phyloP scores from a whole-genome alignment of 2,329 filamentous ascomycete species.

The Aspergillus chevalieri region DNA sequence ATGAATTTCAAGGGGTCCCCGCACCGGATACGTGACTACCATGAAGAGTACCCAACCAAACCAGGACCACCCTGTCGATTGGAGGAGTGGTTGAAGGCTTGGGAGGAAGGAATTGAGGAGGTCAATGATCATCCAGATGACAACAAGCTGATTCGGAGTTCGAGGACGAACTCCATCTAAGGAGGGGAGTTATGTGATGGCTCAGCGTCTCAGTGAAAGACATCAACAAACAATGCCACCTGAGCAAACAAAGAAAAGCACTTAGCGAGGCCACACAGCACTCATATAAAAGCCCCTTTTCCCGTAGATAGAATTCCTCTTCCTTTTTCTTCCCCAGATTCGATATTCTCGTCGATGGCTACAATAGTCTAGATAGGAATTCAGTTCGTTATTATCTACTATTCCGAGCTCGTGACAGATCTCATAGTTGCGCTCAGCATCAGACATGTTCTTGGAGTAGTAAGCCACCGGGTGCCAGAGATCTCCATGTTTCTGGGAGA shows the following conservation, averaged over 20 bases:
- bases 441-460: slow-evolving; percentile 16
- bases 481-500: slow-evolving; percentile 10
- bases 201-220: not conserved
- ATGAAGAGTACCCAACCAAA: slow-evolving; percentile 1
- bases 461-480: slow-evolving; percentile 16
- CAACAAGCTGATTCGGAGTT: not conserved
- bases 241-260: too few relatives aligned
- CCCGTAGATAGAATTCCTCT: too few relatives aligned
- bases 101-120: not conserved
- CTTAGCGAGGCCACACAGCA: too few relatives aligned
- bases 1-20: slow-evolving; percentile 4
- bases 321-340: too few relatives aligned
- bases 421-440: slow-evolving; percentile 18
- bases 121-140: not conserved
- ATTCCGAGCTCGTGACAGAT: too few relatives aligned
- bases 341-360: too few relatives aligned
- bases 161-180: not conserved
- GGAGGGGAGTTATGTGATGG: not conserved
- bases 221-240: too few relatives aligned
- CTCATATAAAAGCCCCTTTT: too few relatives aligned
- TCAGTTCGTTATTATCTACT: too few relatives aligned
- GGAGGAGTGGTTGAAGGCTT: not conserved
- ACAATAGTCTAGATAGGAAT: too few relatives aligned
- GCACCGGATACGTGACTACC: slow-evolving; percentile 2
- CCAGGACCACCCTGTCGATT: slow-evolving; percentile 6